Evolutionary conservation across 2,329 filamentous ascomycete species (phyloP), one percentile per base, ranked within the genome.

Genomic region (Aspergillus sp.): DNA sequence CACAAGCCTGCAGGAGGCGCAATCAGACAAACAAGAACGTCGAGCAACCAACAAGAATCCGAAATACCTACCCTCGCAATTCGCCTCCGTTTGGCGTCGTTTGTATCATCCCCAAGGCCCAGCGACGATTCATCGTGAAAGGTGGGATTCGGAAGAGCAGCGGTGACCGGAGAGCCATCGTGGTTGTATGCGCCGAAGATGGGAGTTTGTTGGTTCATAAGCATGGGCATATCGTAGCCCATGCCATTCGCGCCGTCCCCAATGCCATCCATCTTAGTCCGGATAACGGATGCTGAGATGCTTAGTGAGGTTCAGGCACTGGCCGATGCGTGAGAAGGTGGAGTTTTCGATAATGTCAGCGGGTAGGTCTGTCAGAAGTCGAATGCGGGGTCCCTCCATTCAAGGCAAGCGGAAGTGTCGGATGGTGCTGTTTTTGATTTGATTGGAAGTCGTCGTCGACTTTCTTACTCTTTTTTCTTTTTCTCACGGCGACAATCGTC

Each of bases 61-160:
- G 34, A n/a, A 19, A 52, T 33, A 65, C 86, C 80, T 83, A 93
- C 90, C 79, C 91, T 86, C 60, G 92, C 91, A 68, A 96, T 96
- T 69, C 92, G 86, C 75, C 93, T 84, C 72, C 92, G 84, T 81
- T 96, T 98, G 19, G 92, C 86, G 70, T 97, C 93, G 67, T 88
- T 90, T 54, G 83, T 83, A 66, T 82, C 80, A 52, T 83, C 80
- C 51, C 78, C 77, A 56, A 72, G 65, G 42, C 71, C 72, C 56
- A 73, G 68, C 61, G 74, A 66, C 51, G 80, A 72, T 54, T 83
- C 80, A 60, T 79, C 77, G 19, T 72, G 67, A 57, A 75, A 79
- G 42, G 72, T 68, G 20, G 65, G 67, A 49, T 65, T 74, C 51
- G 65, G 66, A 51, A 75, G 81, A 55, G 83, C 76, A 54, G 85